Base-by-base conservation (phyloP, 768 basidiomycete genomes). In the Mycena galericulata region DNA sequence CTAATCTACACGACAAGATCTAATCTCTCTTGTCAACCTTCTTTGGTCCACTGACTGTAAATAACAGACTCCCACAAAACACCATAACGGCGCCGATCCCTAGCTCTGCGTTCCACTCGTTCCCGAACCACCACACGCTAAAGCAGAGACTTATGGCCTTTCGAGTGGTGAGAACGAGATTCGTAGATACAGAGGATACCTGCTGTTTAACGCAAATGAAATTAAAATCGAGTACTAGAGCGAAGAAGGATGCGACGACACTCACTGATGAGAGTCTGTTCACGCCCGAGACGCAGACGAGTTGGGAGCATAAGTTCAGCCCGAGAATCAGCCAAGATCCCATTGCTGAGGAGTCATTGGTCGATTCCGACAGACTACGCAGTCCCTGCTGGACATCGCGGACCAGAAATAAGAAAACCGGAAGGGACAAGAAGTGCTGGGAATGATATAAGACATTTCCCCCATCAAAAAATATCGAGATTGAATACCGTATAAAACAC, bases 61-160 rank as follows among this genome's bases (percentile, higher is more conserved):
- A 93, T 72, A 90, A 69, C 15, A 91, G 73, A 66, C 90, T 91
- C 24, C 92, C 92, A 5, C 84, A 58, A 70, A 94, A 89, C 3
- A 96, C 95, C 88, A 95, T 88, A 4, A 75, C 79, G 4, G 92
- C 93, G 26, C 95, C 95, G 7, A 84, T 40, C 0, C 83, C 89
- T 26, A 95, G 81, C 66, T 89, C 87, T 0, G 75, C 62, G 65
- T 93, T 93, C 88, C 92, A 90, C 6, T 88, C 89, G 68, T 87
- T 89, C 2, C 90, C 90, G 74, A 94, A 95, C 87, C 89, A 94
- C 92, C 92, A 94, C 10, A 96, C 91, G 73, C 91, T 92, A 66
- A 95, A 87, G 71, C 88, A 90, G 24, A 96, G 84, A 69, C 91
- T 92, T 51, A 94, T 77, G 8, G 94, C 94, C 76, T 96, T 96